Evolutionary conservation across 2,329 filamentous ascomycete genomes (phyloP), one percentile per base, ranked within the genome.

Genomic region (Calonectria multiphialidica): DNA sequence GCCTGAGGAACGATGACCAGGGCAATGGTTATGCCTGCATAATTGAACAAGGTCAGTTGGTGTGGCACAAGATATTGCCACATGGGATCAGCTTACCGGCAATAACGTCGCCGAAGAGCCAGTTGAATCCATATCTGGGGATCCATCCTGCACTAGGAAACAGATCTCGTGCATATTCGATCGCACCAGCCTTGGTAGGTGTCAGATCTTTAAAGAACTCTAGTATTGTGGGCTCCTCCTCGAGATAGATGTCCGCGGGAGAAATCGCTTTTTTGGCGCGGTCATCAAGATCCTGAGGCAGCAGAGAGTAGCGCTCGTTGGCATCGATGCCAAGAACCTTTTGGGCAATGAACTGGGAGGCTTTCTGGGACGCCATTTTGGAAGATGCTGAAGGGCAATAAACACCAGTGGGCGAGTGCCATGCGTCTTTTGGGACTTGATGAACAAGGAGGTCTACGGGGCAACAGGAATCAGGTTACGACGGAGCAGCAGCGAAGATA

Each of bases 1-100:
- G 92, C 91, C 83, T 96, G 94, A 5, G 94, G 94, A 57, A 95
- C 92, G 33, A 95, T 93, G 15, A 95, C 93, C 63, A 93, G 89
- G 15, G 93, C 93, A 66, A 82, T 80, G 23, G 82, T 83, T 8
- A 82, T 72, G 23, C 83, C 82, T 83, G 21, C 2, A 44, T 40
- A 2, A 13, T 16, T 33, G 8, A 15, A 49, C 16, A 33, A 28
- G 37, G 9, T 8, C 21, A 37, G 23, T 72, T 40, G 69, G 44
- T 16, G 15, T 1, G 3, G 15, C n/a, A 30, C 5, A 9, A 33
- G 5, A 9, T 9, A 15, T 63, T 21, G 16, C 3, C 7, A 33
- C 55, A n/a, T 37, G 30, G 18, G 49, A 23, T 45, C 35, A 18
- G 50, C 81, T 66, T 88, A 86, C 93, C 94, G 68, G 94, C 94